Evolutionary conservation across 2,329 filamentous ascomycete genomes (phyloP).

Genomic region (Neurospora crassa): DNA sequence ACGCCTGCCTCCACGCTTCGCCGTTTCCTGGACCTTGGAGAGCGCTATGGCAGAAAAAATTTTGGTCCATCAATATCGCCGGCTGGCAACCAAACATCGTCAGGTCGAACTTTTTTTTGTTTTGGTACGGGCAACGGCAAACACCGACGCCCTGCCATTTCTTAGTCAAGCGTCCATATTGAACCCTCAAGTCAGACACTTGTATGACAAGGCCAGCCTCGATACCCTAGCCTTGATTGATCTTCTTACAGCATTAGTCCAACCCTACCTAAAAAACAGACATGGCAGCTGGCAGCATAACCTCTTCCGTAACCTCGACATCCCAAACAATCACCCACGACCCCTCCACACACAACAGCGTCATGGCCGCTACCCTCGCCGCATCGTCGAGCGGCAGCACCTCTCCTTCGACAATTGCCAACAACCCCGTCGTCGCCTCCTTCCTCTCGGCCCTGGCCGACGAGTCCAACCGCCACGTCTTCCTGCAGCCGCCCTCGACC

Average conservation of each 20-base stretch:
- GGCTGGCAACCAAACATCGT: background rate
- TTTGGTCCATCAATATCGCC: background rate
- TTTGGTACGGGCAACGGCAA: background rate
- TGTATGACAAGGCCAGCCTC: background rate
- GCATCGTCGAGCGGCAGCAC: background rate
- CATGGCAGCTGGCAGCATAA: constrained; percentile 36
- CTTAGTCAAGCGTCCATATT: background rate
- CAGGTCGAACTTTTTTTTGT: background rate
- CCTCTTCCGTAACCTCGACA: constrained; percentile 53
- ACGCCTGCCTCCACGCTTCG: background rate
- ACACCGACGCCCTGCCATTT: background rate
- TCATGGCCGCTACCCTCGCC: background rate
- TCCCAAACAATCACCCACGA: constrained; percentile 52
- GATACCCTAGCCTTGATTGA: background rate
- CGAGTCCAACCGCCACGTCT: constrained; percentile 55
- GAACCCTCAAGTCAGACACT: background rate
- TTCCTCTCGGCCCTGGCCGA: constrained; percentile 46
- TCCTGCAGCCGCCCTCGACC: constrained; percentile 62
- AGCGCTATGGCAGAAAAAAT: background rate
- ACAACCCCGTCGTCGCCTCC: constrained; percentile 32
- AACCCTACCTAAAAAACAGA: background rate
- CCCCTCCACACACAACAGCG: constrained; percentile 20
- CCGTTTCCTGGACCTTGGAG: background rate
- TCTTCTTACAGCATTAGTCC: background rate
- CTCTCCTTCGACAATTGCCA: constrained; percentile 21